These are phyloP conservation scores for Cystoderma amianthinum DNA, from an alignment of 768 basidiomycete genomes.

Conservation along the genomic window DNA sequence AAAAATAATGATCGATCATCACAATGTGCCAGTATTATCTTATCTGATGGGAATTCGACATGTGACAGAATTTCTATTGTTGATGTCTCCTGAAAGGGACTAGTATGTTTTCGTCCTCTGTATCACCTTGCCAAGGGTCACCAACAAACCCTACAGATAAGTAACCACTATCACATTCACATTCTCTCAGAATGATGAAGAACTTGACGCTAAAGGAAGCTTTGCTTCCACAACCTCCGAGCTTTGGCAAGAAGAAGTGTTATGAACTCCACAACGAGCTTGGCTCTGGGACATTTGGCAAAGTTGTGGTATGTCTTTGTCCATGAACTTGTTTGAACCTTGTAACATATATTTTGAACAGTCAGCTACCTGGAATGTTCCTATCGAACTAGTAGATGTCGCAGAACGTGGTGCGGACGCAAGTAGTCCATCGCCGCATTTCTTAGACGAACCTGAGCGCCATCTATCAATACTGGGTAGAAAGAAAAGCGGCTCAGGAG, in stretches of 20 bases:
- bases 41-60: too few relatives aligned
- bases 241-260: conserved; percentile 79
- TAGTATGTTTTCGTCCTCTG: too few relatives aligned
- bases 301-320: conserved; percentile 58
- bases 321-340: not conserved
- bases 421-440: conserved; percentile 10
- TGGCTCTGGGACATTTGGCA: conserved; percentile 85
- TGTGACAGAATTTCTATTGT: too few relatives aligned
- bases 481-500: conserved; percentile 11
- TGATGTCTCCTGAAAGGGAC: too few relatives aligned
- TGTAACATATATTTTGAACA: conserved; percentile 16
- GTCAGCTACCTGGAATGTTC: conserved; percentile 77
- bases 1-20: too few relatives aligned
- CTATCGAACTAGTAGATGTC: conserved; percentile 46
- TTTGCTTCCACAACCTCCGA: conserved; percentile 77
- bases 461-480: conserved; percentile 3
- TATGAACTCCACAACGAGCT: conserved; percentile 70
- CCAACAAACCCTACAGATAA: too few relatives aligned
- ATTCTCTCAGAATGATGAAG: too few relatives aligned
- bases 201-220: conserved; percentile 42
- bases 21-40: too few relatives aligned
- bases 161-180: too few relatives aligned
- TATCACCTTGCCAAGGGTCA: too few relatives aligned
- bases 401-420: conserved; percentile 55
- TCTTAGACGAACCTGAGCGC: conserved; percentile 8